Evolutionary conservation across 139 green algal genomes (phyloP), one percentile per base, ranked within the genome.

Genomic region (Tetraselmis chui): DNA sequence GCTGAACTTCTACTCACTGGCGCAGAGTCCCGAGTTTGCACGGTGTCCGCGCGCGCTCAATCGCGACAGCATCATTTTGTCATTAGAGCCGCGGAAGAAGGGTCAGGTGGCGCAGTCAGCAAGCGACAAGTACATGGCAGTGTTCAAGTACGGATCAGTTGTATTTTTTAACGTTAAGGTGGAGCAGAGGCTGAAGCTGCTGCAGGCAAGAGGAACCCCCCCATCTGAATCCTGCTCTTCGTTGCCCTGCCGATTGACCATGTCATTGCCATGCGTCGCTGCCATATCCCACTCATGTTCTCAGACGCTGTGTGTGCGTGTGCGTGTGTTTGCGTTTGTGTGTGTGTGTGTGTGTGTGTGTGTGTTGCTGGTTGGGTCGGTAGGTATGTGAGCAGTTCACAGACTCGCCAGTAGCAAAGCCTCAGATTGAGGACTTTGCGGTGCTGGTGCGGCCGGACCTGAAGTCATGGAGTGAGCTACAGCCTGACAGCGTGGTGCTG

Each of bases 91-190:
- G 45, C 45, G 45, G 11, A 67, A 67, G 45, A 67, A 67, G 45
- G 45, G 45, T 5, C 45, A 67, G 45, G 18, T 67, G 11, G 45
- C 45, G 45, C 45, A 67, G 45, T 25, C 45, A 18, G 5, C 45
- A 5, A 67, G 18, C 45, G 45, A 67, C 45, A 67, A 67, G 45
- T 67, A 93, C 79, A 82, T 93, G 80, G 86, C 84, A 26, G 89
- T 85, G 26, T 91, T 88, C 58, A 83, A 76, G 28, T 91, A 91
- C 77, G 90, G 88, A 58, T 87, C 87, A 2, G 90, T 91, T 23
- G 90, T 93, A 1, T 89, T 93, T 76, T 92, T 93, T 84, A 88
- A 92, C 59, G 87, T 67, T 18, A 67, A 67, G 45, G 45, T 67
- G 45, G 45, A 67, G 45, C 45, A 67, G 45, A 5, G 45, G 45